Percentiles rank a stretch among this genome's conserved stretches.
These are phyloP conservation scores for Noccaea bulbosa DNA, from an alignment of 345 rosid species.

Conservation along the genomic window DNA sequence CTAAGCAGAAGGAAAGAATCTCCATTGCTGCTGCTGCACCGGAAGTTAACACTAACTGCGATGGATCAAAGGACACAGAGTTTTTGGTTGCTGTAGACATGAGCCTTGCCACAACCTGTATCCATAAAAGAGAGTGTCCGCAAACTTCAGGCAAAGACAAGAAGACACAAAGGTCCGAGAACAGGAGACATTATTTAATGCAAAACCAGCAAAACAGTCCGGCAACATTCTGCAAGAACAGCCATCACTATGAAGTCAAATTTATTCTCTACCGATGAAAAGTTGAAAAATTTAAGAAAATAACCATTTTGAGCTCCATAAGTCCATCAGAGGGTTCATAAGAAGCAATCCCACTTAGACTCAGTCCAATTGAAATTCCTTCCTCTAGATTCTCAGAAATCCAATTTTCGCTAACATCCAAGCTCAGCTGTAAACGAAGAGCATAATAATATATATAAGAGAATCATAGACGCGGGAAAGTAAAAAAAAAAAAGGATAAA, in stretches of 20 bases:
- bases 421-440: neutral
- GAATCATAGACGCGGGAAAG: slow-evolving; percentile 31
- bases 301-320: slow-evolving; percentile 77
- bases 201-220: no score
- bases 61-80: slow-evolving; percentile 64
- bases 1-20: slow-evolving; percentile 84
- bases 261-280: neutral
- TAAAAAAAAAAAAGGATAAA: slow-evolving; percentile 51
- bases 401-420: slow-evolving; percentile 48
- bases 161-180: neutral
- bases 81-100: slow-evolving; percentile 64
- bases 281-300: neutral
- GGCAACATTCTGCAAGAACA: no score
- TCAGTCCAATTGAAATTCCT: slow-evolving; percentile 54
- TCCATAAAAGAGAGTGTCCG: neutral
- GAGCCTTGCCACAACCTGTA: slow-evolving; percentile 76
- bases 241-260: no score
- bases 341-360: slow-evolving; percentile 63
- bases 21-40: slow-evolving; percentile 81
- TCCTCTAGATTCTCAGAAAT: slow-evolving; percentile 56
- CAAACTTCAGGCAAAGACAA: neutral
- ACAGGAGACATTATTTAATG: no score
- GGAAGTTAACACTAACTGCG: slow-evolving; percentile 65
- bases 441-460: no score
- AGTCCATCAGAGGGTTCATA: slow-evolving; percentile 76